These are phyloP conservation scores for Tephrocybe sp. DNA, from an alignment of 768 basidiomycete species.

Conservation along the genomic window DNA sequence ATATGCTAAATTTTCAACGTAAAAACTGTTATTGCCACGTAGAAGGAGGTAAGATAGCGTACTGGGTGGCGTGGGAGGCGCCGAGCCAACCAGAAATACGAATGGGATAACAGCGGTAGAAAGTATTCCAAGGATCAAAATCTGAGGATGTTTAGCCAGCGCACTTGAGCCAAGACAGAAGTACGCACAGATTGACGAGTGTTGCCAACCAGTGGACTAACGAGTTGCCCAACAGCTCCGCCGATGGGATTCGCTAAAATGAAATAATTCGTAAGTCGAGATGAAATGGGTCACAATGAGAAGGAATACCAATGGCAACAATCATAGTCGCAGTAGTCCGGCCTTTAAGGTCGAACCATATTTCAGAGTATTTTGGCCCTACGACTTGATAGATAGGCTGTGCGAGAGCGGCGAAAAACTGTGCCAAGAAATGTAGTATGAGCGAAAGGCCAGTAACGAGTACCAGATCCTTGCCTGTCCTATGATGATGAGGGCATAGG, in stretches of 20 bases:
- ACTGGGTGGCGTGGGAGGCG: conserved; percentile 83
- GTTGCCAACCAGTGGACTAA: conserved; percentile 61
- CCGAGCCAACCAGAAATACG: conserved; percentile 54
- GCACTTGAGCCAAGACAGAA: not conserved
- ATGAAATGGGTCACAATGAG: not conserved
- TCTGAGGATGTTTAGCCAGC: conserved; percentile 34
- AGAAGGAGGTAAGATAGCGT: conserved; percentile 17
- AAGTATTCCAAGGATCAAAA: conserved; percentile 71
- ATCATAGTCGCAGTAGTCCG: conserved; percentile 77
- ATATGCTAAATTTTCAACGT: conserved; percentile 46
- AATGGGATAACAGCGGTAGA: conserved; percentile 61
- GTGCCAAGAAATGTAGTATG: not conserved
- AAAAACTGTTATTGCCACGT: not conserved
- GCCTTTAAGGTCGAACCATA: conserved; percentile 76
- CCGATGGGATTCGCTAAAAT: conserved; percentile 72
- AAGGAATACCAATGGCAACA: conserved; percentile 43
- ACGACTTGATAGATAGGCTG: conserved; percentile 78
- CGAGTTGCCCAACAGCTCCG: conserved; percentile 68
- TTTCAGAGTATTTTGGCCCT: conserved; percentile 80
- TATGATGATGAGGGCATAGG: conserved; percentile 68
- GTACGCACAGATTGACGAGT: conserved; percentile 57
- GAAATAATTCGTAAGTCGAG: not conserved
- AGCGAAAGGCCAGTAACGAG: not conserved
- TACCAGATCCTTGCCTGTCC: conserved; percentile 55
- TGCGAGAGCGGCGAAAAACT: conserved; percentile 65